A percentile compares a stretch with the other conserved stretches of the same genome.
Conservation (phyloP, 768 basidiomycete genomes). For the Serpula lacrymans region DNA sequence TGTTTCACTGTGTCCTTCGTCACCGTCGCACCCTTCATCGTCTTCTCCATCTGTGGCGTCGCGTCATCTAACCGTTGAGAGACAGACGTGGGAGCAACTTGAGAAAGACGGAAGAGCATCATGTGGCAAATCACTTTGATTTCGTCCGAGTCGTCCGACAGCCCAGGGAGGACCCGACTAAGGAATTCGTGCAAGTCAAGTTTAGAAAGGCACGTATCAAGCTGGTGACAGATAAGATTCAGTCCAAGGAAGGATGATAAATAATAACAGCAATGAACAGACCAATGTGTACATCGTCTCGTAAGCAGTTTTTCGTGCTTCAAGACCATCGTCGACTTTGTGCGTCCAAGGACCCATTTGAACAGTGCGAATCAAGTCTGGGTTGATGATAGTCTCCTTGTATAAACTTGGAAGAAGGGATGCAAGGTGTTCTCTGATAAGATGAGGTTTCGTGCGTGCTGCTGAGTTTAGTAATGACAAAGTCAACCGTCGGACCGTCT, state of each 20-base stretch:
- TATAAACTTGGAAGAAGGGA: slow-evolving; percentile 80
- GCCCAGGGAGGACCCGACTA: slow-evolving; percentile 72
- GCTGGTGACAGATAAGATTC: slow-evolving; percentile 37
- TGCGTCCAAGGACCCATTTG: slow-evolving; percentile 98
- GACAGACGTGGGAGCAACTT: slow-evolving; percentile 80
- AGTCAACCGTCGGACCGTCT: slow-evolving; percentile 90
- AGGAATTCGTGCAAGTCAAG: slow-evolving; percentile 88
- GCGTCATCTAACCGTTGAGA: slow-evolving; percentile 81
- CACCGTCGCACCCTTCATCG: slow-evolving; percentile 84
- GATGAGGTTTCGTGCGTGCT: slow-evolving; percentile 89
- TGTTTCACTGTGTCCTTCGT: slow-evolving; percentile 97
- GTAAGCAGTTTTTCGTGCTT: slow-evolving; percentile 94
- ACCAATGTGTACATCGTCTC: slow-evolving; percentile 97
- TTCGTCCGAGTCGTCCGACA: slow-evolving; percentile 89
- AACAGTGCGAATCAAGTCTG: slow-evolving; percentile 79
- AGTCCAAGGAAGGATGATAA: not conserved
- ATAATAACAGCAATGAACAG: slow-evolving; percentile 29
- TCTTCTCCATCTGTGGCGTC: slow-evolving; percentile 78
- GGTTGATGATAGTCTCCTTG: slow-evolving; percentile 77
- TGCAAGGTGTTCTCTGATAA: slow-evolving; percentile 81
- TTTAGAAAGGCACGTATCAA: slow-evolving; percentile 87
- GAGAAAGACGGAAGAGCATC: slow-evolving; percentile 88
- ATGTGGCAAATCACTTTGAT: slow-evolving; percentile 97
- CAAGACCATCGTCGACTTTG: slow-evolving; percentile 95
- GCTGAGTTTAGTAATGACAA: slow-evolving; percentile 92